Evolutionary conservation across 116 monocot species (phyloP).

Genomic region (Iris pallida): DNA sequence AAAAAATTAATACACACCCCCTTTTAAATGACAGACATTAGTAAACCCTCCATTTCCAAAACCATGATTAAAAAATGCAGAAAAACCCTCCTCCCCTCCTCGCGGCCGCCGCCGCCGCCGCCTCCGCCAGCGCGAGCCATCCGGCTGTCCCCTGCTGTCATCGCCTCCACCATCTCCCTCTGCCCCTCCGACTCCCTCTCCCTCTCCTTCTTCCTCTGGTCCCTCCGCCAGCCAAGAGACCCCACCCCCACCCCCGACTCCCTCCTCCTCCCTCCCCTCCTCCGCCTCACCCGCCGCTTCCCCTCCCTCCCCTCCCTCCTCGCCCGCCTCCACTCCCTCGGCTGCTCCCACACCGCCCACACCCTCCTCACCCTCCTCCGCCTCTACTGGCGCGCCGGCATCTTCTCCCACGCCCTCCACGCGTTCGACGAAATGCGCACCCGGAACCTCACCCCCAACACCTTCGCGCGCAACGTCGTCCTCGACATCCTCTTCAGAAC

Average conservation of each 20-base stretch:
- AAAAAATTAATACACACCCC: no score
- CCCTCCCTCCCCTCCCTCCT: not conserved
- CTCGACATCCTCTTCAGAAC: constrained; percentile 51
- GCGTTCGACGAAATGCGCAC: constrained; percentile 51
- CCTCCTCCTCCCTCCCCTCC: not conserved
- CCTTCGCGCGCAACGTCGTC: constrained; percentile 44
- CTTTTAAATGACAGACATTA: no score
- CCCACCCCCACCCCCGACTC: not conserved
- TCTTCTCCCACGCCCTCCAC: constrained; percentile 31
- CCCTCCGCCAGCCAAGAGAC: not conserved
- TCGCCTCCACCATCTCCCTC: not conserved
- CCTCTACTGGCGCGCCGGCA: constrained; percentile 58
- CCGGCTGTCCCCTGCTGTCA: not conserved
- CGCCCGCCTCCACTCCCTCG: constrained; percentile 21
- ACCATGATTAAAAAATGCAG: no score
- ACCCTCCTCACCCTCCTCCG: constrained; percentile 42
- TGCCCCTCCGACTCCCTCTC: not conserved
- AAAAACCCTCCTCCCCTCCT: not conserved
- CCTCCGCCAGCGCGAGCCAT: not conserved
- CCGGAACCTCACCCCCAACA: constrained; percentile 32
- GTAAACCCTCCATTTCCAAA: no score
- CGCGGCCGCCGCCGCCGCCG: not conserved
- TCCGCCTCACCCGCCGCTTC: constrained; percentile 10
- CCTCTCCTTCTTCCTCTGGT: not conserved
- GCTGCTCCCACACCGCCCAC: constrained; percentile 31